Conservation (phyloP, 2,329 filamentous ascomycete species). For the Harringtonia aguacate region DNA sequence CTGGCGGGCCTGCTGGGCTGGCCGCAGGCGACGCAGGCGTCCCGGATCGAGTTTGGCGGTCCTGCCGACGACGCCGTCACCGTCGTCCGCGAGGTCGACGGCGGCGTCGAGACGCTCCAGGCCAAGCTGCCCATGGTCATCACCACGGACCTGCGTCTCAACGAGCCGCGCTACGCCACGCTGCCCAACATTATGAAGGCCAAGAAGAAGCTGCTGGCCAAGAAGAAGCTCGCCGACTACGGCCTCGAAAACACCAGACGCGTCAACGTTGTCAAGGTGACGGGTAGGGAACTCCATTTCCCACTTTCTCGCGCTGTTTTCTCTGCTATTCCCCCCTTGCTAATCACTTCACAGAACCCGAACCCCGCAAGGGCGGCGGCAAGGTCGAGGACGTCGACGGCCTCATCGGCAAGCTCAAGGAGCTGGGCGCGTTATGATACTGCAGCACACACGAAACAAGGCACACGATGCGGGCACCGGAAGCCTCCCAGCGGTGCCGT, state of each 20-base stretch:
- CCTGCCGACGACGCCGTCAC: conserved; percentile 59
- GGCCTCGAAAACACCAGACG: conserved; percentile 64
- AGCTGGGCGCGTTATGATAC: conserved; percentile 76
- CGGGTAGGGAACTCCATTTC: conserved; percentile 47
- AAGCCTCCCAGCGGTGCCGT: no score
- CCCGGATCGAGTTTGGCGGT: conserved; percentile 66
- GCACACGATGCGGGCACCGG: no score
- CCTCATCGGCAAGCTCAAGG: conserved; percentile 89
- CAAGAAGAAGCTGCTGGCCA: conserved; percentile 98
- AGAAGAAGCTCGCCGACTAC: conserved; percentile 77
- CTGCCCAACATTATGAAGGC: conserved; percentile 99
- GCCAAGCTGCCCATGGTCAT: conserved; percentile 85
- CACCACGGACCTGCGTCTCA: conserved; percentile 88
- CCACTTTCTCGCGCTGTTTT: background rate
- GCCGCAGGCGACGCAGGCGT: conserved; percentile 91
- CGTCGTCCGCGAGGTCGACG: conserved; percentile 89
- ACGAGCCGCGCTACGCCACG: conserved; percentile 90
- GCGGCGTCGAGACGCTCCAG: conserved; percentile 80
- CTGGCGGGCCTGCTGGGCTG: conserved; percentile 84
- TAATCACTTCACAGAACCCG: conserved; percentile 58
- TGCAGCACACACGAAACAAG: background rate
- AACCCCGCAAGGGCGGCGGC: conserved; percentile 78
- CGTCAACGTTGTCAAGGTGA: conserved; percentile 84
- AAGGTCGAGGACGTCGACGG: conserved; percentile 97
- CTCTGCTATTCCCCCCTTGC: background rate